phyloP scores from a whole-genome alignment of 176 grass and related monocot genomes.

The Aegilops umbellulata region DNA sequence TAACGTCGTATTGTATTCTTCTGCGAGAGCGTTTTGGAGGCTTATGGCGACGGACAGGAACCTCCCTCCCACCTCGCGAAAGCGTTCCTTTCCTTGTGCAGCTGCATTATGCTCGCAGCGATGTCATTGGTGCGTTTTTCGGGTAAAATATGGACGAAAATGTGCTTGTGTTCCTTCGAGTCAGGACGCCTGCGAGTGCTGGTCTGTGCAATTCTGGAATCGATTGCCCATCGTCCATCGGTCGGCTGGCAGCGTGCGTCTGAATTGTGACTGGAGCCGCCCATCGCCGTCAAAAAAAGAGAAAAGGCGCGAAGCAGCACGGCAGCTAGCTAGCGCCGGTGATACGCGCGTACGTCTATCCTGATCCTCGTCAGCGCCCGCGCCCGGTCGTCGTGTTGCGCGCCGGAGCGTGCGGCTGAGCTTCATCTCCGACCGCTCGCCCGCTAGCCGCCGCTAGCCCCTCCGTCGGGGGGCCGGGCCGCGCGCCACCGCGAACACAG shows the following conservation, averaged over 20 bases:
- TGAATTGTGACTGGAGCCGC: not conserved
- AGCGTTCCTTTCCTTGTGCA: not conserved
- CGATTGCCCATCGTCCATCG: not conserved
- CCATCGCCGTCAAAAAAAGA: not conserved
- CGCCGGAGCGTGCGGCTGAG: constrained; percentile 37
- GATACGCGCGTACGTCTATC: not conserved
- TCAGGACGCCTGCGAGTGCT: not conserved
- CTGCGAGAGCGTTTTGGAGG: constrained; percentile 3
- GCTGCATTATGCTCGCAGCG: not conserved
- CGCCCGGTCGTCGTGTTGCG: not conserved
- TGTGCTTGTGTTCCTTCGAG: not conserved
- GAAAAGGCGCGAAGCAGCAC: not conserved
- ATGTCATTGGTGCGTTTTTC: not conserved
- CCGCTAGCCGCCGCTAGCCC: not conserved
- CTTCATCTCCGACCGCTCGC: not conserved
- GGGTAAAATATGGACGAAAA: not conserved
- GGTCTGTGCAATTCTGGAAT: no score
- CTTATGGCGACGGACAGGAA: not conserved
- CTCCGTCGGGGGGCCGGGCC: not conserved
- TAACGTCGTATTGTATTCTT: not conserved
- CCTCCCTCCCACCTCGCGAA: not conserved
- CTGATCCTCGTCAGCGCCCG: constrained; percentile 16
- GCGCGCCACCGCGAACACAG: not conserved
- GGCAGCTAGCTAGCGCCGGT: no score
- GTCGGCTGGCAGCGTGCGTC: not conserved